phyloP scores from a whole-genome alignment of 140 eudicot species.

The Senecio squalidus region DNA sequence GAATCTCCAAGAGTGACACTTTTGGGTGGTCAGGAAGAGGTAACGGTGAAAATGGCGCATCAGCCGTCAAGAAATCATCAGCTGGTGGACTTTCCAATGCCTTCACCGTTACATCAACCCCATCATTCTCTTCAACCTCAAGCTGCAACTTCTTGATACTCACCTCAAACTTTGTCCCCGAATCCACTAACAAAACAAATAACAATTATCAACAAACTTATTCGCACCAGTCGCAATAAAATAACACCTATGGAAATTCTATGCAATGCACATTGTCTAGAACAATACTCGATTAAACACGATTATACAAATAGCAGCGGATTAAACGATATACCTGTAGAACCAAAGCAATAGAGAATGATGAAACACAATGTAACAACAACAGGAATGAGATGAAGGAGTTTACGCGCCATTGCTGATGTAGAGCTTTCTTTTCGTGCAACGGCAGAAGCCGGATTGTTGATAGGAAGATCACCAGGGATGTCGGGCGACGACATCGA shows the following conservation, averaged over 20 bases:
- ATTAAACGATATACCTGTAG: constrained; percentile 19
- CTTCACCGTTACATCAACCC: constrained; percentile 30
- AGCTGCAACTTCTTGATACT: constrained; percentile 19
- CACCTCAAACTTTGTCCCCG: constrained; percentile 27
- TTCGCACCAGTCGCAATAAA: too few species aligned
- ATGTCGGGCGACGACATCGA: constrained; percentile 28
- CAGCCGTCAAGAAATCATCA: constrained; percentile 21
- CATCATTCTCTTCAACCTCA: constrained; percentile 24
- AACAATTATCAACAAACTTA: constrained; percentile 1
- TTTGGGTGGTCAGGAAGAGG: constrained; percentile 16
- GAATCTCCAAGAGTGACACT: constrained; percentile 16
- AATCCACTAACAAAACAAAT: constrained; percentile 25
- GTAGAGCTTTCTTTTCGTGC: constrained; percentile 24
- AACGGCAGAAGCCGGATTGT: constrained; percentile 24
- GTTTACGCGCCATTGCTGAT: constrained; percentile 5
- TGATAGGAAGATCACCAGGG: constrained; percentile 30
- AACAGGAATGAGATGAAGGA: constrained; percentile 33
- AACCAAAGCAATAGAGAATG: constrained; percentile 30
- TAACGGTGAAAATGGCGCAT: constrained; percentile 18
- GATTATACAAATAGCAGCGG: too few species aligned
- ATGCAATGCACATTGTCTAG: not conserved
- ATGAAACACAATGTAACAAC: constrained; percentile 29
- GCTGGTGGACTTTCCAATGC: constrained; percentile 35
- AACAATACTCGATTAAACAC: too few species aligned
- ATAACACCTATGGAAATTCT: too few species aligned